Base-by-base conservation (phyloP, 164 flowering plant species). In the Aristolochia contorta region DNA sequence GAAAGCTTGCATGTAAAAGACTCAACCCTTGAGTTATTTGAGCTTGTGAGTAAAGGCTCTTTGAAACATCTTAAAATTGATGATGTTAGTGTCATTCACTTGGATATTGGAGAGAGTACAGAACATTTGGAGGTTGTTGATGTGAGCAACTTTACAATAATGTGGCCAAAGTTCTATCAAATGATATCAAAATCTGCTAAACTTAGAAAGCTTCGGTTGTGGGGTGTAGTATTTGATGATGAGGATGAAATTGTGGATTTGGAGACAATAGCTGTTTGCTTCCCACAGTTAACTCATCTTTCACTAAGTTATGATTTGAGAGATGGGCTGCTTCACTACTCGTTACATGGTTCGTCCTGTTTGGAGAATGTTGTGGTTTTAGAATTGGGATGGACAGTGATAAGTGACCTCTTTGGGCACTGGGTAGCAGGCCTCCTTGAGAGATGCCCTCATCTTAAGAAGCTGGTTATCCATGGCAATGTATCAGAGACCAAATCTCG, bases 111-210 rank as follows among this genome's bases (percentile, higher is more conserved):
- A 23, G 98, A 89, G 64, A 72, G 61, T 68, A 54, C 71, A 32
- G 93, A 92, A 54, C 81, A 82, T 75, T 86, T 92, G 59, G 96
- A 89, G 77, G 66, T 81, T 56, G 84, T 92, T 21, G 96, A 92
- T 74, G 75, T 89, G n/a, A 87, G 84, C 72, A 86, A 82, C 75
- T 89, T 84, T 76, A 86, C 96, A 19, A 80, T 87, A 55, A 75
- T 77, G 67, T 89, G 93, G 96, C 81, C 86, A 1, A 87, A 81
- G 68, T 86, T 92, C 65, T 83, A 78, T 58, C 87, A 78, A 23
- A 83, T 86, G 86, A 87, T 89, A 69, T 83, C 94, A 33, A 80
- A 72, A 66, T 82, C 98, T 16, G 72, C 90, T 9, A 84, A 73
- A 57, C 75, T 89, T 75, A 83, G 75, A 75, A 77, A 63, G 67